A percentile compares a stretch with the other conserved stretches of the same genome.
phyloP scores from a whole-genome alignment of 495 filamentous ascomycete species.

The Aspergillus sclerotioniger region DNA sequence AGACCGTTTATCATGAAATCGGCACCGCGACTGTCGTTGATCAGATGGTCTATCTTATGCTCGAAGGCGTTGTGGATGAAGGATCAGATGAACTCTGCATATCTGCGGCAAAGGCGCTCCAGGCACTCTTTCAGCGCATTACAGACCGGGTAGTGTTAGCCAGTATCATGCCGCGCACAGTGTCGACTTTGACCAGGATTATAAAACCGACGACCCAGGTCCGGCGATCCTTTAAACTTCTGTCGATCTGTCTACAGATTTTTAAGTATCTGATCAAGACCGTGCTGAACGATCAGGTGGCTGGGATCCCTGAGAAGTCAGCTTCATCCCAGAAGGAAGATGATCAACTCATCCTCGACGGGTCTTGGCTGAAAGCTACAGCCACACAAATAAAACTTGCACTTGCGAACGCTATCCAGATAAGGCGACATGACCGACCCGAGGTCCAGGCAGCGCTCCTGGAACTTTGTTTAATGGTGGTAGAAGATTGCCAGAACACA shows the following conservation, averaged over 20 bases:
- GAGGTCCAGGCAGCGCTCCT: conserved; percentile 71
- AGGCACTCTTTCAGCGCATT: conserved; percentile 59
- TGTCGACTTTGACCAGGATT: conserved; percentile 75
- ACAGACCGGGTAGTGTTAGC: conserved; percentile 69
- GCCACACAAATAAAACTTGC: conserved; percentile 81
- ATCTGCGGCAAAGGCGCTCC: conserved; percentile 63
- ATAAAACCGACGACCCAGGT: conserved; percentile 64
- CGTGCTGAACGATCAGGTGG: conserved; percentile 60
- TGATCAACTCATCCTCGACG: conserved; percentile 40
- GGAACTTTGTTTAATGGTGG: conserved; percentile 65
- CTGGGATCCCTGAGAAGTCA: conserved; percentile 15
- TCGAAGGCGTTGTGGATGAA: conserved; percentile 66
- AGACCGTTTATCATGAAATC: conserved; percentile 57
- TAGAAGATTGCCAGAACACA: conserved; percentile 75
- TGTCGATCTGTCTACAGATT: conserved; percentile 59
- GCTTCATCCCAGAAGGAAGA: conserved; percentile 29
- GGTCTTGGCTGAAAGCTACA: conserved; percentile 81
- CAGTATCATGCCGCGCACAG: conserved; percentile 83
- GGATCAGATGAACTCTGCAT: conserved; percentile 62
- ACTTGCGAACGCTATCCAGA: conserved; percentile 69
- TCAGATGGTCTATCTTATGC: conserved; percentile 73
- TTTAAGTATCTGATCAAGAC: conserved; percentile 59
- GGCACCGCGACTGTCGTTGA: conserved; percentile 68
- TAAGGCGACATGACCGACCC: conserved; percentile 68
- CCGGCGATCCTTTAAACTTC: conserved; percentile 62